Evolutionary conservation across 2,329 filamentous ascomycete species (phyloP).

Genomic region (Cryphonectria parasitica): DNA sequence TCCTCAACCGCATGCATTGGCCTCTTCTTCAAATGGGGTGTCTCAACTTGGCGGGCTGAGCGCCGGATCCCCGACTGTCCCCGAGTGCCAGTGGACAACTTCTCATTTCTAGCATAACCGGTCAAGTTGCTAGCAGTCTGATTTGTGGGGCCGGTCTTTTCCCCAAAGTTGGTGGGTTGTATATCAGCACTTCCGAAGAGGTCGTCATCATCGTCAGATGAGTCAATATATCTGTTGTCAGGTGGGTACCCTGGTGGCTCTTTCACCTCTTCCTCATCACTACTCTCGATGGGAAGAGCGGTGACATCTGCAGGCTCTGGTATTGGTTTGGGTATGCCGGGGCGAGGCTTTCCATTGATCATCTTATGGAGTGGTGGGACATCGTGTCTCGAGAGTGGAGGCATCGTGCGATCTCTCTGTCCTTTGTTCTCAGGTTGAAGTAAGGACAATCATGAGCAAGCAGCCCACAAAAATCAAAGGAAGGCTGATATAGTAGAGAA

Average conservation of each 20-base stretch:
- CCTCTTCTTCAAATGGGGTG: constrained; percentile 12
- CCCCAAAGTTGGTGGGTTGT: constrained; percentile 39
- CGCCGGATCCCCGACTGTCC: not conserved
- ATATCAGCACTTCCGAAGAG: constrained; percentile 38
- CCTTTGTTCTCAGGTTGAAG: not conserved
- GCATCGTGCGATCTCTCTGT: not conserved
- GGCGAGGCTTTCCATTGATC: constrained; percentile 23
- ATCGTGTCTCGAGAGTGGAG: constrained; percentile 1
- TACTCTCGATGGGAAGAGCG: constrained; percentile 34
- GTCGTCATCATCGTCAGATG: constrained; percentile 35
- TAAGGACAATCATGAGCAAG: not conserved
- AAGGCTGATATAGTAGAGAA: not conserved
- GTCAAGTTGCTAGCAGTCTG: constrained; percentile 1
- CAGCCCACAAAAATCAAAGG: not conserved
- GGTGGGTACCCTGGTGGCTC: constrained; percentile 2
- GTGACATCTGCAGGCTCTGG: constrained; percentile 33
- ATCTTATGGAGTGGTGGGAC: constrained; percentile 16
- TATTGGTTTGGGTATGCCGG: not conserved
- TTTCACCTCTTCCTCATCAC: constrained; percentile 34
- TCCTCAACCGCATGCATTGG: constrained; percentile 8
- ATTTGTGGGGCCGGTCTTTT: constrained; percentile 13
- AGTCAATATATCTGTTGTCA: constrained; percentile 20
- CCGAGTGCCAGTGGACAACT: not conserved
- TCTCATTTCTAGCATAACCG: not conserved
- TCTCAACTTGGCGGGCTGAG: constrained; percentile 2